Evolutionary conservation across 179 eudicot species (phyloP).

Genomic region (Spinacia oleracea): DNA sequence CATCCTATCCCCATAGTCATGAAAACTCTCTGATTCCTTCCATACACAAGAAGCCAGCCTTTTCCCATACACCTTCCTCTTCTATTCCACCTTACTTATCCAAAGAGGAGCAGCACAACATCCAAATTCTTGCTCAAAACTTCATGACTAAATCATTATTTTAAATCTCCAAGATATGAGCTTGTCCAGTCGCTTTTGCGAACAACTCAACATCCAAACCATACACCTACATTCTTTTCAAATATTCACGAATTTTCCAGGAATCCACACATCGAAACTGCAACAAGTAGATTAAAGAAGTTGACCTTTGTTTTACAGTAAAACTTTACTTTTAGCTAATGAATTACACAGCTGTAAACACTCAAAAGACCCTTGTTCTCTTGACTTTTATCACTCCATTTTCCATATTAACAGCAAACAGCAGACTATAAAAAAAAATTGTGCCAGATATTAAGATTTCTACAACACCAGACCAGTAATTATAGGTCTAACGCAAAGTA

Average conservation of each 20-base stretch:
- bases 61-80: background rate
- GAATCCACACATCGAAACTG: background rate
- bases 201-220: background rate
- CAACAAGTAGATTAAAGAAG: background rate
- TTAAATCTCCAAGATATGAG: background rate
- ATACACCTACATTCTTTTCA: background rate
- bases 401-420: background rate
- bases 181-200: background rate
- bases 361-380: background rate
- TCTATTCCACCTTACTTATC: background rate
- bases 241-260: background rate
- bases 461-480: background rate
- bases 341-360: background rate
- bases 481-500: background rate
- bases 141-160: background rate
- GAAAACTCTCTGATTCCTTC: background rate
- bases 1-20: background rate
- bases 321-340: background rate
- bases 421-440: background rate
- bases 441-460: background rate
- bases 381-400: background rate
- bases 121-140: background rate
- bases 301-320: background rate
- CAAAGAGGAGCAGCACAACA: background rate
- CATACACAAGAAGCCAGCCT: background rate